Conservation (phyloP, 805 yeast species). For the Candida pseudoglaebosa region DNA sequence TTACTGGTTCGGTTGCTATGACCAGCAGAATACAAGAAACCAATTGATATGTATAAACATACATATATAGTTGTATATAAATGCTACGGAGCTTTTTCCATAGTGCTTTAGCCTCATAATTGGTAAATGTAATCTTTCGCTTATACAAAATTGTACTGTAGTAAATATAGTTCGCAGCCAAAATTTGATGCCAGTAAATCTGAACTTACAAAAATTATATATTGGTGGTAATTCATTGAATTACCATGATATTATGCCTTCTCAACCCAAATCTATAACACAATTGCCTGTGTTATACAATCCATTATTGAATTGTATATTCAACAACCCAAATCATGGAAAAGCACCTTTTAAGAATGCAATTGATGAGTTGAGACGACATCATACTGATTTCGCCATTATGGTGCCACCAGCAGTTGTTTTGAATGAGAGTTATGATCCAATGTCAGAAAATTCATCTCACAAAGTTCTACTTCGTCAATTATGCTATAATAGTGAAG, state of each 20-base stretch:
- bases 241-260: slow-evolving; percentile 7
- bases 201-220: too few relatives aligned
- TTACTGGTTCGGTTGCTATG: slow-evolving; percentile 36
- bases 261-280: slow-evolving; percentile 12
- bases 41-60: too few relatives aligned
- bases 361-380: slow-evolving; percentile 36
- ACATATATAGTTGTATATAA: too few relatives aligned
- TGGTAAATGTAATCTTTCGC: too few relatives aligned
- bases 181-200: too few relatives aligned
- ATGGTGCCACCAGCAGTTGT: slow-evolving; percentile 60
- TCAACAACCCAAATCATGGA: slow-evolving; percentile 51
- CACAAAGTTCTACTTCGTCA: slow-evolving; percentile 40
- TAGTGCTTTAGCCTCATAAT: too few relatives aligned
- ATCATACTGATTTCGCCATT: slow-evolving; percentile 51
- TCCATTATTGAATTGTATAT: slow-evolving; percentile 61
- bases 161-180: too few relatives aligned
- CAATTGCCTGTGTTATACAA: slow-evolving; percentile 55
- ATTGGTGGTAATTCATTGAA: not conserved
- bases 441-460: slow-evolving; percentile 16
- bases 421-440: slow-evolving; percentile 33
- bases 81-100: too few relatives aligned
- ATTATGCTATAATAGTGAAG: slow-evolving; percentile 49
- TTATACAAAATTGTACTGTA: too few relatives aligned
- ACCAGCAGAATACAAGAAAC: slow-evolving; percentile 32
- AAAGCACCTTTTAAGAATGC: slow-evolving; percentile 46